Conservation (phyloP, 2,329 filamentous ascomycete species). For the Fusarium piperis region DNA sequence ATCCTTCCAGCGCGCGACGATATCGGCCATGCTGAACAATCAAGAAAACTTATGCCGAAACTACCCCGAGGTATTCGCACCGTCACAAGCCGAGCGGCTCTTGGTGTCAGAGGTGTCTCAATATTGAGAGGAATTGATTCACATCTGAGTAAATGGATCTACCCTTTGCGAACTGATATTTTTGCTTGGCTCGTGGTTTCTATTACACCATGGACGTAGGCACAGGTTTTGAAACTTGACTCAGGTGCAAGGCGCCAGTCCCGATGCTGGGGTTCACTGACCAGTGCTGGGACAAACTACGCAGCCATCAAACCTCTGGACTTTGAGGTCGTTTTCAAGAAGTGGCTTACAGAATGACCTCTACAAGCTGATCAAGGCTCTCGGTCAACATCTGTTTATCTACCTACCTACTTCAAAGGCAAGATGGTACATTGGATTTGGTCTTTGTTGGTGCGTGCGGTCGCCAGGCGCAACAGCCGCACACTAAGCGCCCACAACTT, state of each 20-base stretch:
- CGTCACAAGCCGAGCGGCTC: slow-evolving; percentile 27
- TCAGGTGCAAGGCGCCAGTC: not conserved
- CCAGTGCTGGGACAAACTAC: not conserved
- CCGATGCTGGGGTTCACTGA: not conserved
- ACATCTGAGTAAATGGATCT: not conserved
- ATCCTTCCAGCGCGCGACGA: not conserved
- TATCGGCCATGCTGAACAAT: not conserved
- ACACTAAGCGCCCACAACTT: not conserved
- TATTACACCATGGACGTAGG: not conserved
- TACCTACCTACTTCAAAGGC: not conserved
- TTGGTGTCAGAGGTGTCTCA: not conserved
- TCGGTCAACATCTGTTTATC: not conserved
- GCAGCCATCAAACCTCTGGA: not conserved
- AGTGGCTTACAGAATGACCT: not conserved
- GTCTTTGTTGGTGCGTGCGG: not conserved
- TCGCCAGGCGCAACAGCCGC: not conserved
- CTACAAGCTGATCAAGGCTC: not conserved
- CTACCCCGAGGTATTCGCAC: slow-evolving; percentile 30
- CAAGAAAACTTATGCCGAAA: slow-evolving; percentile 38
- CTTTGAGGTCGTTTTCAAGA: not conserved
- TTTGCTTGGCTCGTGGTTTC: not conserved
- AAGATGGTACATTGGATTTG: not conserved
- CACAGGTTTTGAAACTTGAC: not conserved
- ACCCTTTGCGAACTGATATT: not conserved
- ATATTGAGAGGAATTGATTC: not conserved